Conservation (phyloP, 306 rosid genomes). For the Inga leiocalycina region DNA sequence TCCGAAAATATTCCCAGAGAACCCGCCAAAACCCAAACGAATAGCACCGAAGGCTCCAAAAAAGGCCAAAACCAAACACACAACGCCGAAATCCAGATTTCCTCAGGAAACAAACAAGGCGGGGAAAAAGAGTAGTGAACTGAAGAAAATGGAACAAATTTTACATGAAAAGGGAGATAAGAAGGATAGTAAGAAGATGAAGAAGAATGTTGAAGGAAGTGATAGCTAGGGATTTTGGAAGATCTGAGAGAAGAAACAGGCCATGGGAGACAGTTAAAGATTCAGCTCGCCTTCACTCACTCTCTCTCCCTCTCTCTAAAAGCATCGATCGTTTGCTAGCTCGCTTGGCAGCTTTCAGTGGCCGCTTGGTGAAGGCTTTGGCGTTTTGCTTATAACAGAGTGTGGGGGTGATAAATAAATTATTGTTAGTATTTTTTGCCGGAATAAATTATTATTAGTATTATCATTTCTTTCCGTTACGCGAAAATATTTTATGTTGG, state of each 20-base stretch:
- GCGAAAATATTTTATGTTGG: not conserved
- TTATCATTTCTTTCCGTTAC: not conserved
- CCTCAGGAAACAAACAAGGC: constrained; percentile 27
- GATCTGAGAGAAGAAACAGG: constrained; percentile 58
- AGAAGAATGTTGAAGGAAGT: constrained; percentile 38
- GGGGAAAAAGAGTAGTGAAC: not conserved
- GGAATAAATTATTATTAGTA: not conserved
- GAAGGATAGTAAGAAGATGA: constrained; percentile 19
- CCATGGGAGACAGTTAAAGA: constrained; percentile 50
- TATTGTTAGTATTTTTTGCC: not conserved
- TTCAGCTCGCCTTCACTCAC: not conserved
- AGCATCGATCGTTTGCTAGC: not conserved
- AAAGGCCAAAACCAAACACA: not conserved
- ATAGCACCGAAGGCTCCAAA: not conserved
- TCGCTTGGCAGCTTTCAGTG: not conserved
- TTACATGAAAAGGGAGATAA: not conserved
- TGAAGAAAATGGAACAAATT: not conserved
- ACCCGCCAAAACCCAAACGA: not conserved
- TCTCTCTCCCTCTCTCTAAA: constrained; percentile 14
- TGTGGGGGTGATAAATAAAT: not conserved
- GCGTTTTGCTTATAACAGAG: constrained; percentile 14
- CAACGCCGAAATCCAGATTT: constrained; percentile 16
- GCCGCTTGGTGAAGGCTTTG: constrained; percentile 27
- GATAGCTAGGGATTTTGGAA: constrained; percentile 46
- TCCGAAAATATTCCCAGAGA: not conserved